These are phyloP conservation scores for Auricularia cornea DNA, from an alignment of 768 basidiomycete genomes.

Conservation along the genomic window DNA sequence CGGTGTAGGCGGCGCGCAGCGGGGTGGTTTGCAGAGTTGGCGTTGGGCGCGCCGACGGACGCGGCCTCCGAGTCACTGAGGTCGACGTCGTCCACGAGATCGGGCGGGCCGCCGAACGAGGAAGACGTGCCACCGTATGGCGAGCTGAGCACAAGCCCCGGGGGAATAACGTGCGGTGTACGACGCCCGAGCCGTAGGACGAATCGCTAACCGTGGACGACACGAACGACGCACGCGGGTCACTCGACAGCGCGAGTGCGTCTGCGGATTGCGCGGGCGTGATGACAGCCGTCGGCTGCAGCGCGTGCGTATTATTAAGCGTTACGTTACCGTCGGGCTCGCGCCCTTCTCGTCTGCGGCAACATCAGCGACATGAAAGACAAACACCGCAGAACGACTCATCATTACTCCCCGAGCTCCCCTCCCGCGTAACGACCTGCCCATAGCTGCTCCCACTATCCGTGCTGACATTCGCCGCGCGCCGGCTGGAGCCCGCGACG, in stretches of 20 bases:
- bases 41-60: conserved; percentile 23
- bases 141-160: neutral
- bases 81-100: conserved; percentile 3
- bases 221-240: neutral
- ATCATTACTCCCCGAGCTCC: neutral
- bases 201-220: neutral
- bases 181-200: neutral
- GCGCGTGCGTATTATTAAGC: neutral
- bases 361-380: too few relatives aligned
- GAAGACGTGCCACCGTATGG: neutral
- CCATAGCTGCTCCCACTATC: neutral
- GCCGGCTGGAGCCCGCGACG: neutral
- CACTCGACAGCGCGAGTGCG: neutral
- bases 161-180: neutral
- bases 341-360: too few relatives aligned
- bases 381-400: too few relatives aligned
- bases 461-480: neutral
- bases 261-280: neutral
- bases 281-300: neutral
- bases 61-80: conserved; percentile 46
- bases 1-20: conserved; percentile 54
- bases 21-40: conserved; percentile 41
- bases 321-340: neutral
- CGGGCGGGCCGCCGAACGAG: neutral
- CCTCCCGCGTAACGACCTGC: neutral